A percentile compares a stretch with the other conserved stretches of the same genome.
Evolutionary conservation across 2,329 filamentous ascomycete genomes (phyloP).

Genomic region (Aspergillus uvarum): DNA sequence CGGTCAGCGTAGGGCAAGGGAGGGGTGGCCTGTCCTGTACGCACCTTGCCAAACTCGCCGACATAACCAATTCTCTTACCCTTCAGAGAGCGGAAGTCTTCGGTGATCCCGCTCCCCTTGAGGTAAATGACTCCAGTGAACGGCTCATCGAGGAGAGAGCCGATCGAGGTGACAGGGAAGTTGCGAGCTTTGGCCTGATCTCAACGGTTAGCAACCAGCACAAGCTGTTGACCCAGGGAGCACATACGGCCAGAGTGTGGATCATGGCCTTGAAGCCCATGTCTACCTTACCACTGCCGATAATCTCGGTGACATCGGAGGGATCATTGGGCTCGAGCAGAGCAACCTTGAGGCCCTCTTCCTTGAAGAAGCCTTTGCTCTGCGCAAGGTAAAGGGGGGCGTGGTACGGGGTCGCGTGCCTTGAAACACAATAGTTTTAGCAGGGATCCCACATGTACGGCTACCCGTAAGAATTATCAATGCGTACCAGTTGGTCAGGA

Average conservation of each 20-base stretch:
- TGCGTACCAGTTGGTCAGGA: constrained; percentile 76
- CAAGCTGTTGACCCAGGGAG: not conserved
- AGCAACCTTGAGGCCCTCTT: constrained; percentile 75
- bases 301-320: constrained; percentile 79
- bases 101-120: constrained; percentile 70
- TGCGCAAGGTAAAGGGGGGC: constrained; percentile 75
- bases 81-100: constrained; percentile 72
- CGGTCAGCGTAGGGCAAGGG: not conserved
- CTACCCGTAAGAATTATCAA: constrained; percentile 10
- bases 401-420: constrained; percentile 81
- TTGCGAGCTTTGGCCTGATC: constrained; percentile 68
- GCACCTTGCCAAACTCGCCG: constrained; percentile 71
- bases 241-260: constrained; percentile 68
- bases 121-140: constrained; percentile 79
- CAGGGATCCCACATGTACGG: constrained; percentile 11
- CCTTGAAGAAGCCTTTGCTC: constrained; percentile 70
- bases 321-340: constrained; percentile 76
- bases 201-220: not conserved
- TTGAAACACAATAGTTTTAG: constrained; percentile 41
- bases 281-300: constrained; percentile 72
- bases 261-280: constrained; percentile 85
- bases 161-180: constrained; percentile 71
- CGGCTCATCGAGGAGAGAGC: constrained; percentile 74
- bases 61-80: constrained; percentile 78
- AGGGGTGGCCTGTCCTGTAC: not conserved